These are phyloP conservation scores for Starmera caribaea DNA, from an alignment of 805 yeast species.

Conservation along the genomic window DNA sequence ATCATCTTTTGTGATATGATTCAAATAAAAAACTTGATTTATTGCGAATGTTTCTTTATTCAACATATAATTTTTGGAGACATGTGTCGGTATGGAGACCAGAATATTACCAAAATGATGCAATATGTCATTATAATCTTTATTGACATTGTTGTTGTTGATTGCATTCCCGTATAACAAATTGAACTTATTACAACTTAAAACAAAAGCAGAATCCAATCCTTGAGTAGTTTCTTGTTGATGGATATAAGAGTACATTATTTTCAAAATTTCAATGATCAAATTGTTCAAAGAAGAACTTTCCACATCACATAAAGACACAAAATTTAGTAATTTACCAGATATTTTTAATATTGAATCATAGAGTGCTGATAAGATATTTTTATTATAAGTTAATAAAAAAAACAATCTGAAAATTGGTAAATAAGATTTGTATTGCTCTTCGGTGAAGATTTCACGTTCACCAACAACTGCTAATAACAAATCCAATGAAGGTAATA, in stretches of 20 bases:
- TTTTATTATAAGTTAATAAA: conserved; percentile 11
- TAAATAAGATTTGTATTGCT: conserved; percentile 13
- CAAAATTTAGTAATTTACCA: conserved; percentile 17
- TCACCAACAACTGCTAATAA: conserved; percentile 16
- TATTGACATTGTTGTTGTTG: not conserved
- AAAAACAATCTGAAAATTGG: conserved; percentile 19
- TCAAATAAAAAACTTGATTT: conserved; percentile 12
- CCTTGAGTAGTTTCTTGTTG: conserved; percentile 16
- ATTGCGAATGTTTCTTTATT: conserved; percentile 14
- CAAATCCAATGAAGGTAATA: conserved; percentile 7
- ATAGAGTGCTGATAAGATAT: conserved; percentile 5
- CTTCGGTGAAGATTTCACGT: conserved; percentile 15
- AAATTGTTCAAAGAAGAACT: conserved; percentile 13
- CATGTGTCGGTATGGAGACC: conserved; percentile 13
- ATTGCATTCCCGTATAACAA: conserved; percentile 9
- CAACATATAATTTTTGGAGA: conserved; percentile 18
- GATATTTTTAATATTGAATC: conserved; percentile 11
- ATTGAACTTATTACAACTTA: conserved; percentile 19
- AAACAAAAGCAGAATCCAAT: conserved; percentile 17
- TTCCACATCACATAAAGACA: conserved; percentile 13
- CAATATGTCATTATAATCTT: conserved; percentile 17
- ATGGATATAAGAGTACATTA: conserved; percentile 16
- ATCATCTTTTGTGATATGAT: conserved; percentile 1
- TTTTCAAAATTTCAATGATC: conserved; percentile 19
- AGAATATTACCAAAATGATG: conserved; percentile 19